These are phyloP conservation scores for Leccinum incarnatum DNA, from an alignment of 768 basidiomycete genomes.

Conservation along the genomic window DNA sequence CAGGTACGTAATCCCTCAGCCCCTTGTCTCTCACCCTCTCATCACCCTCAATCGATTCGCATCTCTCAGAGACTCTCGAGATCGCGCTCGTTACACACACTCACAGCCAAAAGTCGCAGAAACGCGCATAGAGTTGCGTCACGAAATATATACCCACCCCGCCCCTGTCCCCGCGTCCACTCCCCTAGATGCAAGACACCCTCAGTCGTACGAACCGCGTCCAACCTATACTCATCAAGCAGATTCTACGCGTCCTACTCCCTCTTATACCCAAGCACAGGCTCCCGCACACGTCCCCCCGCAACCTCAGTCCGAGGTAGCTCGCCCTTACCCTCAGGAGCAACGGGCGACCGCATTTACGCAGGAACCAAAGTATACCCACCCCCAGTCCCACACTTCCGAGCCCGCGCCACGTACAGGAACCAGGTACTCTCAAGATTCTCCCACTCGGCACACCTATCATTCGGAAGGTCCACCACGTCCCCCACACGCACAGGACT, in stretches of 20 bases:
- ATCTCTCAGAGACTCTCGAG: constrained; percentile 24
- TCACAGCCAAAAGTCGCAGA: constrained; percentile 20
- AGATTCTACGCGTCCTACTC: constrained; percentile 19
- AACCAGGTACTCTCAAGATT: constrained; percentile 16
- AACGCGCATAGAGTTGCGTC: constrained; percentile 25
- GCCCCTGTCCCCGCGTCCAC: constrained; percentile 15
- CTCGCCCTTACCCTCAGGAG: constrained; percentile 20
- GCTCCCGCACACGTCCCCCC: constrained; percentile 6
- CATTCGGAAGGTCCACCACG: constrained; percentile 15
- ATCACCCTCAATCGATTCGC: constrained; percentile 13
- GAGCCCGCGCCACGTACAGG: constrained; percentile 17
- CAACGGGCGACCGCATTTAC: constrained; percentile 21
- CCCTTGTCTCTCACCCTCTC: background rate
- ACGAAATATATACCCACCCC: constrained; percentile 24
- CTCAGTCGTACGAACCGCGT: constrained; percentile 24
- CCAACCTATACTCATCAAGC: constrained; percentile 18
- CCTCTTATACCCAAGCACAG: constrained; percentile 21
- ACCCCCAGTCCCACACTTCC: constrained; percentile 18
- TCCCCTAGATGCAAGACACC: constrained; percentile 19
- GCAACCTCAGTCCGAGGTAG: constrained; percentile 15
- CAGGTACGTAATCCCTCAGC: constrained; percentile 17
- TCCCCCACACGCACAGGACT: constrained; percentile 14
- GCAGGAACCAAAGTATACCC: constrained; percentile 23
- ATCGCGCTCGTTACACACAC: constrained; percentile 23
- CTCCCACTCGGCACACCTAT: constrained; percentile 16